phyloP scores from a whole-genome alignment of 352 stramenopile species.

The Pythium aristosporum region DNA sequence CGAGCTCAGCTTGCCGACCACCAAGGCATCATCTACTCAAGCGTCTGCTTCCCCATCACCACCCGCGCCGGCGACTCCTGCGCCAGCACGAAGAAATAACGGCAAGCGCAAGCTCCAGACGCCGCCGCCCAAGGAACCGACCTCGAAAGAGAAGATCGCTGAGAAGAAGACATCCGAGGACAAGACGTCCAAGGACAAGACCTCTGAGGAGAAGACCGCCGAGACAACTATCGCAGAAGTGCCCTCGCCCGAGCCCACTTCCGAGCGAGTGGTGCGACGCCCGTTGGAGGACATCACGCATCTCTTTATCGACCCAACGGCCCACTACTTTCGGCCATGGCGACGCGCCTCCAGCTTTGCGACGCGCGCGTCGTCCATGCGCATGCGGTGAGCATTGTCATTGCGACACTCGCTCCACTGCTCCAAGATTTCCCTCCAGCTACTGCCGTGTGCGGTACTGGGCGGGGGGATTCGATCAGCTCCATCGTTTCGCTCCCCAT shows the following conservation, averaged over 20 bases:
- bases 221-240: constrained; percentile 14
- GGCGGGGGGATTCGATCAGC: not conserved
- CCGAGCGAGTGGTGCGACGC: constrained; percentile 35
- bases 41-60: not conserved
- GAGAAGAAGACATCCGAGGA: not conserved
- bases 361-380: constrained; percentile 10
- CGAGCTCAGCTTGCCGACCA: not conserved
- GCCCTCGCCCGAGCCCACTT: constrained; percentile 7
- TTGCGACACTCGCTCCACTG: not conserved
- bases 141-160: not conserved
- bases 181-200: not conserved
- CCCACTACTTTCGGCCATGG: constrained; percentile 22
- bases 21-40: not conserved
- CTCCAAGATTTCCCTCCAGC: not conserved
- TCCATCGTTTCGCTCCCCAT: not conserved
- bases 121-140: constrained; percentile 6
- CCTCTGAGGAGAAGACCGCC: not conserved
- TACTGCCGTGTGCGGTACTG: constrained; percentile 1
- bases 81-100: constrained; percentile 8
- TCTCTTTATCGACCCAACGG: constrained; percentile 43
- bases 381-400: constrained; percentile 10
- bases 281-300: constrained; percentile 71
- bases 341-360: not conserved
- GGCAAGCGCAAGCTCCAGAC: constrained; percentile 23
- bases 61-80: not conserved